Evolutionary conservation across 441 rosid genomes (phyloP).

Genomic region (Raphanus hybrid): DNA sequence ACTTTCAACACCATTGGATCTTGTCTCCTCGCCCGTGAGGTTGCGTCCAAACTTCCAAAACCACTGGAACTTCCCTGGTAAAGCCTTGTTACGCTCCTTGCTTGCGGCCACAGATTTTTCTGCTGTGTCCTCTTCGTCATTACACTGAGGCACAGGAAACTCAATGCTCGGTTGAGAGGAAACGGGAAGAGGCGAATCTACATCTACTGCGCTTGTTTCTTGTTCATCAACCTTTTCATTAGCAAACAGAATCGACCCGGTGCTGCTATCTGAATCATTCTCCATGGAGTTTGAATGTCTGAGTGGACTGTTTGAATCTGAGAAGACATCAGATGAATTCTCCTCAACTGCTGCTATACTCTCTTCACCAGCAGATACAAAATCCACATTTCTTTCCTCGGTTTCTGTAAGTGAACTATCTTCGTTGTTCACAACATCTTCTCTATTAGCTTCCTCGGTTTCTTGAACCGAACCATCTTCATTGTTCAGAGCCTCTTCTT

Average conservation of each 20-base stretch:
- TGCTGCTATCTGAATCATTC: constrained; percentile 54
- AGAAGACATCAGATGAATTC: constrained; percentile 53
- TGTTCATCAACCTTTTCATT: constrained; percentile 27
- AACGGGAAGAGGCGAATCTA: constrained; percentile 55
- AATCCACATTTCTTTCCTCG: constrained; percentile 25
- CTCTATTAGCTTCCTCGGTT: constrained; percentile 27
- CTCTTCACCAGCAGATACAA: constrained; percentile 40
- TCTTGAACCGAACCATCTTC: constrained; percentile 28
- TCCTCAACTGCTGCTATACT: constrained; percentile 57
- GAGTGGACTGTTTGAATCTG: constrained; percentile 63
- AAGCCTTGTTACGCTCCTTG: constrained; percentile 62
- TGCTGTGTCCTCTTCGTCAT: constrained; percentile 37
- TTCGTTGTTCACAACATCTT: constrained; percentile 26
- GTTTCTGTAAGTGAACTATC: constrained; percentile 22
- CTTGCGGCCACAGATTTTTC: constrained; percentile 40
- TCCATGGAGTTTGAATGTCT: constrained; percentile 60
- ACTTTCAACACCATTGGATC: constrained; percentile 46
- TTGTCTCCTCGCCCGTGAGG: constrained; percentile 54
- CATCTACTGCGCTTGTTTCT: constrained; percentile 43
- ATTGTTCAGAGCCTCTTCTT: constrained; percentile 24
- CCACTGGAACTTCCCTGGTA: constrained; percentile 88
- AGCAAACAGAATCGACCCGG: constrained; percentile 20
- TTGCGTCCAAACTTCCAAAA: constrained; percentile 84
- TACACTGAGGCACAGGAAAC: constrained; percentile 44
- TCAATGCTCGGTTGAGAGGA: constrained; percentile 52